Base-by-base conservation (phyloP, 148 eudicot genomes). In the Camellia granthamiana region DNA sequence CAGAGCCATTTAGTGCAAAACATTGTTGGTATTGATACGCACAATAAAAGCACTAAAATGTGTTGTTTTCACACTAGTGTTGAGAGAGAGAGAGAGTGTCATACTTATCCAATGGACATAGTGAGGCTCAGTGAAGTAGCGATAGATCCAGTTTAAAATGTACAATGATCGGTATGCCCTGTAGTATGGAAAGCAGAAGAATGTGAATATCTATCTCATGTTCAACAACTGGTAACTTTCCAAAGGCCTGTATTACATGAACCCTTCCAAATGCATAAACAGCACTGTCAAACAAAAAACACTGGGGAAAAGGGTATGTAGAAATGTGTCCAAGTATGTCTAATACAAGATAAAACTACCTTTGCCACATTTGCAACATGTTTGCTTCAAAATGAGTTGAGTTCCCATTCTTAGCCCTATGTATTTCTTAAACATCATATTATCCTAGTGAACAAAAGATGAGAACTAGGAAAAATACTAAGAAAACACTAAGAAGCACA, bases 101-200 rank as follows among this genome's bases (percentile, higher is more conserved):
- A 58, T 92, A 95, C 98, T 91, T 83, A 95, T 93, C 99, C 99
- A 95, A 77, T 93, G 97, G 77, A 90, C 88, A 83, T 79, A 95
- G 86, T 92, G 99, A 63, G 98, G 97, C 86, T 95, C 99, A 5
- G 97, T 93, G 89, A 92, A 90, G 95, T 91, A 91, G 76, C 99
- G 99, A 58, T 93, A 95, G 72, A 95, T 85, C 99, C 99, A 95
- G 84, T 95, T 95, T 64, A 95, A 82, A 82, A 95, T 93, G 89
- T 95, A 93, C 13, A 95, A 80, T 65, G 86, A 87, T 51, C 98
- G 97, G 83, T 95, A 95, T 72, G 95, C 98, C 84, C 98, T 95
- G 92, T 87, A 92, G 47, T 11, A 74, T 70, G 78, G 4, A 41
- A 71, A 58, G 76, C 7, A 72, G 56, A 70, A 54, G 7, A 61